Evolutionary conservation across 2,329 filamentous ascomycete species (phyloP).

Genomic region (Exophiala bonariae): DNA sequence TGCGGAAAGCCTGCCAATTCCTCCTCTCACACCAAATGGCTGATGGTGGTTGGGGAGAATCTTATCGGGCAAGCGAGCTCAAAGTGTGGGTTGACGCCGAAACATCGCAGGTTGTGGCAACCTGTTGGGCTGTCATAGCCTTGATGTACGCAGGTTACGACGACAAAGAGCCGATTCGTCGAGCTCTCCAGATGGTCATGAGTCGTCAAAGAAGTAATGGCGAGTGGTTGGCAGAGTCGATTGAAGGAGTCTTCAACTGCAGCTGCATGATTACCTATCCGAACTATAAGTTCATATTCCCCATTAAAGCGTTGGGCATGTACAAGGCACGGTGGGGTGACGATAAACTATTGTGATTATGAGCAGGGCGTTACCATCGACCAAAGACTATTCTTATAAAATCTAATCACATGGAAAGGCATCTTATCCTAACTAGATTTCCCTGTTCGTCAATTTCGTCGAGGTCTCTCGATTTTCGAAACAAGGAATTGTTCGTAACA

Average conservation of each 20-base stretch:
- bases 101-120: constrained; percentile 88
- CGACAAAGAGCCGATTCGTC: constrained; percentile 68
- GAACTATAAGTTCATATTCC: constrained; percentile 97
- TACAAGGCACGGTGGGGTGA: constrained; percentile 74
- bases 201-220: constrained; percentile 80
- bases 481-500: too few species aligned
- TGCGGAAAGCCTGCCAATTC: constrained; percentile 79
- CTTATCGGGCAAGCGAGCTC: constrained; percentile 80
- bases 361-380: too few species aligned
- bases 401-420: too few species aligned
- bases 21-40: constrained; percentile 78
- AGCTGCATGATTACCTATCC: constrained; percentile 98
- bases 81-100: constrained; percentile 69
- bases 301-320: constrained; percentile 90
- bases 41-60: constrained; percentile 97
- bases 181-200: constrained; percentile 80
- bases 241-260: constrained; percentile 98
- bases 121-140: constrained; percentile 82
- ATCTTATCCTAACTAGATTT: too few species aligned
- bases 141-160: constrained; percentile 83
- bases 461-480: too few species aligned
- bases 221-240: constrained; percentile 92
- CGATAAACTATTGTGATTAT: constrained; percentile 34
- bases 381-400: too few species aligned
- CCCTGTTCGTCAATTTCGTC: too few species aligned